Conservation (phyloP, 352 stramenopile species). For the Phytophthora constricta region DNA sequence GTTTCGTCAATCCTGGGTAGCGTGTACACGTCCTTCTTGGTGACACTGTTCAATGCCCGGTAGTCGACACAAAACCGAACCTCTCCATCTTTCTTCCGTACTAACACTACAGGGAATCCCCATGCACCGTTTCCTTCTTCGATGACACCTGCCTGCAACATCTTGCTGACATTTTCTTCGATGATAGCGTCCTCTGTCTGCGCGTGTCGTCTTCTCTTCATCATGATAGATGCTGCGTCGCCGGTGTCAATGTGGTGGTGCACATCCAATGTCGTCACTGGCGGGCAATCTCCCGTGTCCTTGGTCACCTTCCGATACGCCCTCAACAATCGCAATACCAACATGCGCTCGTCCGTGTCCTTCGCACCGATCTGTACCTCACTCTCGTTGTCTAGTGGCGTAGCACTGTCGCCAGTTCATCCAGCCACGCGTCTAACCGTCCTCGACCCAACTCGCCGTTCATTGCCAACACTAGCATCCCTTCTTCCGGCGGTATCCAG, state of each 20-base stretch:
- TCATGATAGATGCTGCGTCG: constrained; percentile 7
- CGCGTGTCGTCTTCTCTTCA: constrained; percentile 1
- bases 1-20: too few species aligned
- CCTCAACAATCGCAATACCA: constrained; percentile 8
- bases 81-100: too few species aligned
- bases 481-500: constrained; percentile 16
- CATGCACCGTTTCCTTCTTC: constrained; percentile 23
- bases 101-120: too few species aligned
- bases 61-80: too few species aligned
- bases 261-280: constrained; percentile 10
- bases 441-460: constrained; percentile 4
- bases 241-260: constrained; percentile 29
- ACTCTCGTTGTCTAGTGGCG: constrained; percentile 8
- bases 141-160: constrained; percentile 17
- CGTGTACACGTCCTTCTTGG: too few species aligned
- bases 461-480: constrained; percentile 17
- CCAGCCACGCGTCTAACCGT: neutral
- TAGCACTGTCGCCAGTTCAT: neutral
- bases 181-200: constrained; percentile 13
- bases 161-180: constrained; percentile 10
- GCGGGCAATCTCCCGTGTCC: constrained; percentile 8
- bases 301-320: constrained; percentile 1
- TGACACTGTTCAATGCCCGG: too few species aligned
- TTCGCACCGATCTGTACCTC: neutral
- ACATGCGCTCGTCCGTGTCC: neutral